Conservation (phyloP, 2,329 filamentous ascomycete species). For the Talaromyces sp. region DNA sequence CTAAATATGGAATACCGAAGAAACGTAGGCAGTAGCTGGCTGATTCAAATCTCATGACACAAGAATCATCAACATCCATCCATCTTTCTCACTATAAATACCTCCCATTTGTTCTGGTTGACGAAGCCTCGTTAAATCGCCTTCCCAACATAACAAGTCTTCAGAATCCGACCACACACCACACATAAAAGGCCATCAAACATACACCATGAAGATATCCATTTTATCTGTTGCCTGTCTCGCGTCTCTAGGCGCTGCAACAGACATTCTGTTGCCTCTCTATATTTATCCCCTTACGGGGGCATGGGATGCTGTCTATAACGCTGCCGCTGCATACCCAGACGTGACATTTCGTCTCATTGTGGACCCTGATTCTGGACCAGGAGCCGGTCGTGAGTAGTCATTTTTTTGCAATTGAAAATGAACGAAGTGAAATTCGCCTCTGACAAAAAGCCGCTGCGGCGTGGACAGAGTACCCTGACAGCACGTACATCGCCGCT, state of each 20-base stretch:
- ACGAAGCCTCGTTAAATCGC: too few relatives aligned
- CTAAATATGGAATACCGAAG: not conserved
- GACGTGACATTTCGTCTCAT: slow-evolving; percentile 23
- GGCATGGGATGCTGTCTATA: slow-evolving; percentile 21
- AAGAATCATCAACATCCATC: too few relatives aligned
- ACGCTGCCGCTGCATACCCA: slow-evolving; percentile 18
- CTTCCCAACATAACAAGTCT: too few relatives aligned
- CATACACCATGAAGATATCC: slow-evolving; percentile 10
- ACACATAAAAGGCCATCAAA: not conserved
- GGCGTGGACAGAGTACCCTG: slow-evolving; percentile 8
- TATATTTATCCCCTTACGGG: slow-evolving; percentile 22
- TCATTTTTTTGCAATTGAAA: not conserved
- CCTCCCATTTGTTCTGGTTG: not conserved
- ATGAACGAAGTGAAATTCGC: not conserved
- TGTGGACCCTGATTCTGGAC: slow-evolving; percentile 23
- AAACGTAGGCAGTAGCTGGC: not conserved
- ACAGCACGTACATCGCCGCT: not conserved
- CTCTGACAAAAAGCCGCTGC: not conserved
- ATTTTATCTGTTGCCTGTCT: not conserved
- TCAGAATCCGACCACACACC: too few relatives aligned
- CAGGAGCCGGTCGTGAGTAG: slow-evolving; percentile 11
- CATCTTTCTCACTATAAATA: too few relatives aligned
- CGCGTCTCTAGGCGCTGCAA: slow-evolving; percentile 5
- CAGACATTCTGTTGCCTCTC: slow-evolving; percentile 19
- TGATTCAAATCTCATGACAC: not conserved